phyloP scores from a whole-genome alignment of 257 asterid species.

The Thymus mandschuricus region DNA sequence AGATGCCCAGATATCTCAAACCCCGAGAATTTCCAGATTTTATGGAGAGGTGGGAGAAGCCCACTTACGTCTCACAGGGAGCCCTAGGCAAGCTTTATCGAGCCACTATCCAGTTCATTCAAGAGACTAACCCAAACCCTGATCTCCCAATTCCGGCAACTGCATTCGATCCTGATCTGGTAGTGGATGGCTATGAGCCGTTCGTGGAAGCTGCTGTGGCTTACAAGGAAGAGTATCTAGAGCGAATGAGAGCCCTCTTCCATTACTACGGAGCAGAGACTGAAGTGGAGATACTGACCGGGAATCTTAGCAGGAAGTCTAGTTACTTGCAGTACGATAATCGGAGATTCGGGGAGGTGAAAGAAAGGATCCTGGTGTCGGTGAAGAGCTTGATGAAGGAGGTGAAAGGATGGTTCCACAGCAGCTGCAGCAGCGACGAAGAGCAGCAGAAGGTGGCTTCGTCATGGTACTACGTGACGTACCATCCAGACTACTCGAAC shows the following conservation, averaged over 20 bases:
- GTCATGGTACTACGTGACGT: constrained; percentile 87
- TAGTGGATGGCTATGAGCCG: constrained; percentile 62
- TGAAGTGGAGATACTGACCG: constrained; percentile 89
- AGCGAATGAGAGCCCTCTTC: constrained; percentile 51
- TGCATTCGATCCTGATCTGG: constrained; percentile 65
- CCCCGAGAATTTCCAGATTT: constrained; percentile 89
- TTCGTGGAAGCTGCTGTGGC: constrained; percentile 53
- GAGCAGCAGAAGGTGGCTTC: constrained; percentile 67
- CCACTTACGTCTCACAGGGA: constrained; percentile 70
- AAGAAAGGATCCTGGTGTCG: constrained; percentile 73
- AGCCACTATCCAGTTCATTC: constrained; percentile 46
- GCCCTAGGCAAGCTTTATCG: constrained; percentile 85
- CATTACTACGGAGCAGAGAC: constrained; percentile 67
- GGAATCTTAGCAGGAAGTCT: constrained; percentile 63
- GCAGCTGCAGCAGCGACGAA: constrained; percentile 36
- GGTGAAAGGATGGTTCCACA: constrained; percentile 66
- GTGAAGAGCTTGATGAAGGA: constrained; percentile 75
- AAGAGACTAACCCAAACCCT: constrained; percentile 32
- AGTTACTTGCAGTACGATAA: constrained; percentile 73
- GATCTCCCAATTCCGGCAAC: constrained; percentile 35
- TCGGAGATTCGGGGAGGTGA: constrained; percentile 78
- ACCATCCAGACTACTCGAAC: constrained; percentile 50
- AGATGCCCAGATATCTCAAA: constrained; percentile 76
- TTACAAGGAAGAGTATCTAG: constrained; percentile 72
- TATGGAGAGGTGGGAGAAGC: constrained; percentile 91